Conservation (phyloP, 345 rosid genomes). For the Draba incana region DNA sequence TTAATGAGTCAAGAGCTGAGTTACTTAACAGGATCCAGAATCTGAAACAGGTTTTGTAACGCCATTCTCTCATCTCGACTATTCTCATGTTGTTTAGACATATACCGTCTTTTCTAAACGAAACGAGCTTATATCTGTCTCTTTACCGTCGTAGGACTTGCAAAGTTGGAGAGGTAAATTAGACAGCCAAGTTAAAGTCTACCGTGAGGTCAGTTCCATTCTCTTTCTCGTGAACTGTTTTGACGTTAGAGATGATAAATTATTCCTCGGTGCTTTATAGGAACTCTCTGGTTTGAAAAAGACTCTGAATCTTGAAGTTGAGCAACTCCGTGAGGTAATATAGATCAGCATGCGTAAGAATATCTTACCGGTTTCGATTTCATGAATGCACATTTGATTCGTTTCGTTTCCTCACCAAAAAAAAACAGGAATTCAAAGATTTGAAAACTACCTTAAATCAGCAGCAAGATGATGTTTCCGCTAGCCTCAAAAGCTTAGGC, state of each 20-base stretch:
- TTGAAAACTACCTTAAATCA: slow-evolving; percentile 74
- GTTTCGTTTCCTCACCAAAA: neutral
- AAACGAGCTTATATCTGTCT: neutral
- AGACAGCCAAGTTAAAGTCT: slow-evolving; percentile 86
- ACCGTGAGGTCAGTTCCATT: slow-evolving; percentile 64
- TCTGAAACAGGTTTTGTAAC: slow-evolving; percentile 66
- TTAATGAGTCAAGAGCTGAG: slow-evolving; percentile 85
- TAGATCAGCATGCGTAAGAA: too few relatives aligned
- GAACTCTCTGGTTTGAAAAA: slow-evolving; percentile 76
- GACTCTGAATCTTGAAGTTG: slow-evolving; percentile 74
- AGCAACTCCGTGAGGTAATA: slow-evolving; percentile 57
- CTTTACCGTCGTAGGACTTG: slow-evolving; percentile 64
- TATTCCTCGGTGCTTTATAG: slow-evolving; percentile 43
- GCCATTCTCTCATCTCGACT: neutral
- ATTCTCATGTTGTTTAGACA: neutral
- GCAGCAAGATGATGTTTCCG: slow-evolving; percentile 77
- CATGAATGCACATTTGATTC: slow-evolving; percentile 3
- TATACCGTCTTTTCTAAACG: neutral
- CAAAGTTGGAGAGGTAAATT: slow-evolving; percentile 93
- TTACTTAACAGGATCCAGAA: slow-evolving; percentile 81
- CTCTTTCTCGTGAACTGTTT: neutral
- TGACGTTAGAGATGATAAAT: neutral
- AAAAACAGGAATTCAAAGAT: slow-evolving; percentile 70
- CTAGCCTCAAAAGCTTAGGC: slow-evolving; percentile 70
- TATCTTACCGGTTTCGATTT: neutral